Conservation (phyloP, 2,329 filamentous ascomycete species). For the Ramularia endophylla region DNA sequence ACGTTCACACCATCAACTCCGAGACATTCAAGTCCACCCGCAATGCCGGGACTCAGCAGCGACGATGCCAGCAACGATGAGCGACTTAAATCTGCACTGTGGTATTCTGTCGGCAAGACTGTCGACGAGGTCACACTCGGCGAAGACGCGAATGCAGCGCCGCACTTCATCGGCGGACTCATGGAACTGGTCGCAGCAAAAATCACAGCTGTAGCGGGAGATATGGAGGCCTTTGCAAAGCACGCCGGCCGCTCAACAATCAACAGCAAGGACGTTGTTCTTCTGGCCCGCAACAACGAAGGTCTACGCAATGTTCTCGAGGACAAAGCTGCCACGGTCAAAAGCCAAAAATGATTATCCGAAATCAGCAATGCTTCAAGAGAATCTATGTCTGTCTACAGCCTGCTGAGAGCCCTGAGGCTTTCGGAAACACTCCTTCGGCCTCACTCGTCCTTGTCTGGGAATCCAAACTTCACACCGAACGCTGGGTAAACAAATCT, state of each 20-base stretch:
- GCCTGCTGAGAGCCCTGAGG: no score
- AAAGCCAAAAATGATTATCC: constrained; percentile 11
- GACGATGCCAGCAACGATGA: constrained; percentile 36
- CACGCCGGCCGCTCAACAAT: constrained; percentile 79
- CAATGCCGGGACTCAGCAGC: constrained; percentile 7
- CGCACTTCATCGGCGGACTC: constrained; percentile 48
- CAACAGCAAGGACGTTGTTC: constrained; percentile 77
- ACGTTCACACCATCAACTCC: no score
- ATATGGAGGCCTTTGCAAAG: constrained; percentile 60
- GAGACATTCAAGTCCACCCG: neutral
- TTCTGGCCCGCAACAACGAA: constrained; percentile 81
- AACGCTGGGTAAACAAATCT: constrained; percentile 46
- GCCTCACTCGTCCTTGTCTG: constrained; percentile 34
- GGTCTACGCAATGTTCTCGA: constrained; percentile 72
- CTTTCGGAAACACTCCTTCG: no score
- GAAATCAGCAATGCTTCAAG: no score
- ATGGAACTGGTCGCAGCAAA: constrained; percentile 86
- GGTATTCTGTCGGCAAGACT: constrained; percentile 78
- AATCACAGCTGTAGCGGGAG: constrained; percentile 46
- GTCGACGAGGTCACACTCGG: constrained; percentile 76
- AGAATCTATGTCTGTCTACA: neutral
- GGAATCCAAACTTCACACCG: constrained; percentile 44
- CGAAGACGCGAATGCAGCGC: constrained; percentile 73
- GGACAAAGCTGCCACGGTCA: constrained; percentile 54
- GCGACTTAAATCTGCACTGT: constrained; percentile 78